Conservation (phyloP, 2,329 filamentous ascomycete species). For the Fusarium equiseti region DNA sequence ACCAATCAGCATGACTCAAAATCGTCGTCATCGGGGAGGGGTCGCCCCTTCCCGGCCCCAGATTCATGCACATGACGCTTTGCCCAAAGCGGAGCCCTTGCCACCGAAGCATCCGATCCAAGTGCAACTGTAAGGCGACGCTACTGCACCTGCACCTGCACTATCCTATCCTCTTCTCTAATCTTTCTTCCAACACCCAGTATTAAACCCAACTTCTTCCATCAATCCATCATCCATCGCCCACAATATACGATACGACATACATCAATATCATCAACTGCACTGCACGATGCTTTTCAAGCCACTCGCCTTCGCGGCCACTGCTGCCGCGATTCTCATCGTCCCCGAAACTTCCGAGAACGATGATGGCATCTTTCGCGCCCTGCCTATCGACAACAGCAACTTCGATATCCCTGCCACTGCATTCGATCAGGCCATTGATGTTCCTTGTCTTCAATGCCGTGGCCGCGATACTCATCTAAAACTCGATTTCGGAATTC, state of each 20-base stretch:
- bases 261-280: neutral
- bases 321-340: slow-evolving; percentile 64
- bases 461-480: slow-evolving; percentile 61
- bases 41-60: slow-evolving; percentile 26
- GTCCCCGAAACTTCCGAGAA: slow-evolving; percentile 62
- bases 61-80: slow-evolving; percentile 27
- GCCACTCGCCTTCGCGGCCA: slow-evolving; percentile 51
- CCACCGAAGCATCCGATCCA: slow-evolving; percentile 43
- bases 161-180: slow-evolving; percentile 4
- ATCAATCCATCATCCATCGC: neutral
- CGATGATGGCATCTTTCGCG: slow-evolving; percentile 58
- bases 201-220: neutral
- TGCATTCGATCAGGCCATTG: slow-evolving; percentile 55
- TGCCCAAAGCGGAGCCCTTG: slow-evolving; percentile 29
- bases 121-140: slow-evolving; percentile 15
- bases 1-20: slow-evolving; percentile 12
- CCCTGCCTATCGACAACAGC: slow-evolving; percentile 53
- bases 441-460: slow-evolving; percentile 67
- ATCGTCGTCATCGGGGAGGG: slow-evolving; percentile 31
- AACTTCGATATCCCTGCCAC: slow-evolving; percentile 54
- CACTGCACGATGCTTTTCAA: slow-evolving; percentile 51
- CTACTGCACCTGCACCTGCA: slow-evolving; percentile 19
- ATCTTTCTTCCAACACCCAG: slow-evolving; percentile 7
- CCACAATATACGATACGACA: neutral
- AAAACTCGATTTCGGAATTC: slow-evolving; percentile 66